Percentiles rank a stretch among this genome's conserved stretches.
These are phyloP conservation scores for Saccharomycopsis crataegensis DNA, from an alignment of 1,139 yeast species.

Conservation along the genomic window DNA sequence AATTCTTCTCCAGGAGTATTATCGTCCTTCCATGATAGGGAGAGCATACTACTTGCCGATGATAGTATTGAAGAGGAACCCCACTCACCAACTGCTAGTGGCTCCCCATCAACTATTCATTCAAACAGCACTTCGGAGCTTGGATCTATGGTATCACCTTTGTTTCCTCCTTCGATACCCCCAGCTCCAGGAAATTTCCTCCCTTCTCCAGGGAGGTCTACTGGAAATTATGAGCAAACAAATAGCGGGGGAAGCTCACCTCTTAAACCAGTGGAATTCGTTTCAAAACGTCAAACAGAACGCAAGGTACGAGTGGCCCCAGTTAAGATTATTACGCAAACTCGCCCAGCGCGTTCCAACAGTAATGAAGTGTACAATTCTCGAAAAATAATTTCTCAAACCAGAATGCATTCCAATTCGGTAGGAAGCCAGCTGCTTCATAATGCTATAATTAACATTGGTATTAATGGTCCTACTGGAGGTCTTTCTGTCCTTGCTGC, in stretches of 20 bases:
- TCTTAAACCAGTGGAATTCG: neutral
- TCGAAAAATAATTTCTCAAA: neutral
- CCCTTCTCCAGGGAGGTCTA: conserved; percentile 10
- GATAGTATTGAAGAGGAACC: conserved; percentile 8
- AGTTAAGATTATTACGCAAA: neutral
- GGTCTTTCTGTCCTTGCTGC: too few species aligned
- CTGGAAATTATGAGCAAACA: neutral
- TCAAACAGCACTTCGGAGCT: conserved; percentile 4
- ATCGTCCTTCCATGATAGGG: neutral
- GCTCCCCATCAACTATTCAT: neutral
- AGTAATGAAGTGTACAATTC: conserved; percentile 4
- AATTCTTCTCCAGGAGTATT: conserved; percentile 7
- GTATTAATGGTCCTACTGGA: too few species aligned
- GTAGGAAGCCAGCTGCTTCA: conserved; percentile 10
- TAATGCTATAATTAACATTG: neutral
- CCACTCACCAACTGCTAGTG: neutral
- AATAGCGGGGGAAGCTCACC: neutral
- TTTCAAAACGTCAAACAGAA: neutral
- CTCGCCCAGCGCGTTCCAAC: neutral
- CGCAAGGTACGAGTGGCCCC: neutral
- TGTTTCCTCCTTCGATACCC: conserved; percentile 18
- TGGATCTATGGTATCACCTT: conserved; percentile 8
- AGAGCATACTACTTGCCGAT: neutral
- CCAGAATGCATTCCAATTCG: conserved; percentile 15
- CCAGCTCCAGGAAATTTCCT: conserved; percentile 11